A percentile compares a stretch with the other conserved stretches of the same genome.
phyloP scores from a whole-genome alignment of 768 basidiomycete species.

The Suillus alpinus region DNA sequence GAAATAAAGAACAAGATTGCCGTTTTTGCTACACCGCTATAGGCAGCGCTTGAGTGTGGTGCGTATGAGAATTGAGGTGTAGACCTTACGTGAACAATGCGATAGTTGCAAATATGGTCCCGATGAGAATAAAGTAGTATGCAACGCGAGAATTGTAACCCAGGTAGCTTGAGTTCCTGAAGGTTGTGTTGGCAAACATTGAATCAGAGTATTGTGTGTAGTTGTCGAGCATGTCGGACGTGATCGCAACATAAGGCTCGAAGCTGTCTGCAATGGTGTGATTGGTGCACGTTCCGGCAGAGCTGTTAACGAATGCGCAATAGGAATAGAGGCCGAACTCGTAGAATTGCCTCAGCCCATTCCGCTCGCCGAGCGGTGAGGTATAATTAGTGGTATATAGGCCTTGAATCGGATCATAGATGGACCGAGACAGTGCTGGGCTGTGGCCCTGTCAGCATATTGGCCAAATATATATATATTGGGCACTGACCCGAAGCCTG shows the following conservation, averaged over 20 bases:
- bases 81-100: slow-evolving; percentile 63
- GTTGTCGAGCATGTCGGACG: slow-evolving; percentile 65
- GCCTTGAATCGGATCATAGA: slow-evolving; percentile 55
- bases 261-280: slow-evolving; percentile 56
- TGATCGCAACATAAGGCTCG: slow-evolving; percentile 61
- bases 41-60: slow-evolving; percentile 7
- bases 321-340: slow-evolving; percentile 80
- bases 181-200: slow-evolving; percentile 52
- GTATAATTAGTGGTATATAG: slow-evolving; percentile 69
- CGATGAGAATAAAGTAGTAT: slow-evolving; percentile 73
- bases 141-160: slow-evolving; percentile 65
- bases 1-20: slow-evolving; percentile 68
- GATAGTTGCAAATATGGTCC: slow-evolving; percentile 62
- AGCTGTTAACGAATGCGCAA: slow-evolving; percentile 65
- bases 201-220: slow-evolving; percentile 54
- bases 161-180: slow-evolving; percentile 59
- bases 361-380: slow-evolving; percentile 51
- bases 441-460: slow-evolving; percentile 21
- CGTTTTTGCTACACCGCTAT: slow-evolving; percentile 65
- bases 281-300: slow-evolving; percentile 63
- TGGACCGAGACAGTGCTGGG: slow-evolving; percentile 45
- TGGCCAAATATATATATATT: neutral
- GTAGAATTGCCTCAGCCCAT: slow-evolving; percentile 70
- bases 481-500: slow-evolving; percentile 60
- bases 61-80: slow-evolving; percentile 4